These are phyloP conservation scores for Vanderwaltozyma yarrowii DNA, from an alignment of 805 yeast species.

Conservation along the genomic window DNA sequence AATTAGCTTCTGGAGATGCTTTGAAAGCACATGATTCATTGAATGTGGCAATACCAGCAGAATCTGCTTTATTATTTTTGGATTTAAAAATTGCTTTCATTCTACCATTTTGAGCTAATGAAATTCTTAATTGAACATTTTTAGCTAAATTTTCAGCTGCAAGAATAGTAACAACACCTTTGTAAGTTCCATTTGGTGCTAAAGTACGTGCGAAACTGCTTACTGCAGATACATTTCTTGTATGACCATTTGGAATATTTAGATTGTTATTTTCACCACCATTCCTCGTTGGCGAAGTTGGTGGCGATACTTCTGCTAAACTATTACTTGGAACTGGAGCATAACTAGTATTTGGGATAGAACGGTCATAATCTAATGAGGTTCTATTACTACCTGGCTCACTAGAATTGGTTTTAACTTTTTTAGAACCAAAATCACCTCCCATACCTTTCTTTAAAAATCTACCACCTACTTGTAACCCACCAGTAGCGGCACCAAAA, in stretches of 20 bases:
- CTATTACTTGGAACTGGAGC: conserved; percentile 17
- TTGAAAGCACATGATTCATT: conserved; percentile 59
- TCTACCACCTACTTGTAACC: conserved; percentile 39
- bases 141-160: conserved; percentile 36
- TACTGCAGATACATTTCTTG: conserved; percentile 4
- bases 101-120: conserved; percentile 36
- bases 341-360: conserved; percentile 24
- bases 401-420: background rate
- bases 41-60: conserved; percentile 40
- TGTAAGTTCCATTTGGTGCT: conserved; percentile 28
- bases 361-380: conserved; percentile 15
- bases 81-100: conserved; percentile 57
- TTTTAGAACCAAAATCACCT: conserved; percentile 6
- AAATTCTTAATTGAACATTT: conserved; percentile 43
- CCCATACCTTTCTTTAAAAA: conserved; percentile 24
- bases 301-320: conserved; percentile 4
- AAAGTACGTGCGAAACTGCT: conserved; percentile 21
- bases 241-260: background rate
- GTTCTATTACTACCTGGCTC: background rate
- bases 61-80: conserved; percentile 40
- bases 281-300: background rate
- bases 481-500: conserved; percentile 36
- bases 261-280: background rate
- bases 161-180: conserved; percentile 47
- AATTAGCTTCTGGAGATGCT: conserved; percentile 48